Conservation (phyloP, 1,284 basidiomycete species). For the Cryptococcus sp. region DNA sequence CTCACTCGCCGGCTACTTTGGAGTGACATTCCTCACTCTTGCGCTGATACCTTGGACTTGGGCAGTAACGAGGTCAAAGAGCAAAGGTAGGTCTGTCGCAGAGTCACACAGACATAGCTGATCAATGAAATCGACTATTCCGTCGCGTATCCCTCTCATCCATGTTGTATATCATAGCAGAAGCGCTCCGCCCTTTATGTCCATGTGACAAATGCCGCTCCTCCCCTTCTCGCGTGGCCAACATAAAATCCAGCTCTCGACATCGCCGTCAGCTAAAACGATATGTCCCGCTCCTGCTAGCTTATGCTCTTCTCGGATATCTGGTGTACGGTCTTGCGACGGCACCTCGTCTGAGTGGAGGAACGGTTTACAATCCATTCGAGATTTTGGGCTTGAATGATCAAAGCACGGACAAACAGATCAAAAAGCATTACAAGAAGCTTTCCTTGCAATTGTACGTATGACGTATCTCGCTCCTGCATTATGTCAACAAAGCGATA, state of each 20-base stretch:
- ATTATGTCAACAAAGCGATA: too few species aligned
- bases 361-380: slow-evolving; percentile 88
- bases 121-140: too few species aligned
- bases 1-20: slow-evolving; percentile 84
- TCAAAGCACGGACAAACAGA: slow-evolving; percentile 80
- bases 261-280: slow-evolving; percentile 42
- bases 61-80: slow-evolving; percentile 53
- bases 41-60: slow-evolving; percentile 74
- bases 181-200: slow-evolving; percentile 34
- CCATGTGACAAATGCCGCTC: slow-evolving; percentile 34
- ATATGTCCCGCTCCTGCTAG: slow-evolving; percentile 62
- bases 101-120: neutral
- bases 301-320: slow-evolving; percentile 74
- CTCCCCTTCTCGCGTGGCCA: slow-evolving; percentile 14
- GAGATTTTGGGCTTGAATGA: slow-evolving; percentile 80
- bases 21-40: slow-evolving; percentile 79
- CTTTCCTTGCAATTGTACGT: slow-evolving; percentile 85
- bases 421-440: slow-evolving; percentile 95
- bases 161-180: slow-evolving; percentile 16
- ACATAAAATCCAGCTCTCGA: slow-evolving; percentile 9
- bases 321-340: slow-evolving; percentile 68
- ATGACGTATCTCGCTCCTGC: neutral
- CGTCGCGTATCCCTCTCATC: too few species aligned
- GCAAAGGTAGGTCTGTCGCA: slow-evolving; percentile 22
- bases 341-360: slow-evolving; percentile 59